A percentile compares a stretch with the other conserved stretches of the same genome.
Conservation (phyloP, 306 rosid species). For the Rosa rugosa region DNA sequence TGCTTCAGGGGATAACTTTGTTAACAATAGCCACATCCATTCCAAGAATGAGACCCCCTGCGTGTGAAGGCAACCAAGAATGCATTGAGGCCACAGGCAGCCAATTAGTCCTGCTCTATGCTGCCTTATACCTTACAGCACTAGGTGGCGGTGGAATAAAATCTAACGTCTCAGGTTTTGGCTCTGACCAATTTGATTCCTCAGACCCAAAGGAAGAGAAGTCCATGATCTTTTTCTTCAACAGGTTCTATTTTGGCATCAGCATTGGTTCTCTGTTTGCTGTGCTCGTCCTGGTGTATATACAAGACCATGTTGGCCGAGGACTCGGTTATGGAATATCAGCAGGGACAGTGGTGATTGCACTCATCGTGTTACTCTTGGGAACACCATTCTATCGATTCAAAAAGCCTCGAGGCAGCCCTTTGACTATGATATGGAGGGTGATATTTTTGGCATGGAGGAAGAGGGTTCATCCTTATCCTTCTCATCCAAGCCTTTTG, state of each 20-base stretch:
- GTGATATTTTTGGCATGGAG: constrained; percentile 87
- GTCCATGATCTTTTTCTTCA: constrained; percentile 91
- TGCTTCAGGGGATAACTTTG: constrained; percentile 59
- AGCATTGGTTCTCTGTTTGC: constrained; percentile 83
- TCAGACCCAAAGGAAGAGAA: constrained; percentile 74
- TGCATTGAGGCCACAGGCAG: constrained; percentile 60
- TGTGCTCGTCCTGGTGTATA: constrained; percentile 72
- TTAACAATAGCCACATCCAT: constrained; percentile 71
- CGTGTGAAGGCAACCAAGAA: constrained; percentile 53
- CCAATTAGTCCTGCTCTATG: constrained; percentile 64
- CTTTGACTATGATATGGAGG: constrained; percentile 78
- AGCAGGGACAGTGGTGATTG: constrained; percentile 69
- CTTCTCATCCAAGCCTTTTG: constrained; percentile 62
- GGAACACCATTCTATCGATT: constrained; percentile 70
- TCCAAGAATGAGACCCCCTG: constrained; percentile 75
- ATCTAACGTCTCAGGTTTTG: constrained; percentile 88
- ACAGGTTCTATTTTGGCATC: constrained; percentile 81
- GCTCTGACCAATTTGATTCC: constrained; percentile 72
- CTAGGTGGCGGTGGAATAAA: constrained; percentile 90
- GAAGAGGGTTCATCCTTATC: constrained; percentile 50
- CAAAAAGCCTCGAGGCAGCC: constrained; percentile 82
- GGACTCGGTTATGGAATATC: constrained; percentile 90
- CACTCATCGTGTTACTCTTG: constrained; percentile 47
- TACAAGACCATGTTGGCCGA: constrained; percentile 85
- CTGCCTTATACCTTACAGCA: constrained; percentile 72